Evolutionary conservation across 83 land plant genomes (phyloP).

Genomic region (Isoetes engelmannii): DNA sequence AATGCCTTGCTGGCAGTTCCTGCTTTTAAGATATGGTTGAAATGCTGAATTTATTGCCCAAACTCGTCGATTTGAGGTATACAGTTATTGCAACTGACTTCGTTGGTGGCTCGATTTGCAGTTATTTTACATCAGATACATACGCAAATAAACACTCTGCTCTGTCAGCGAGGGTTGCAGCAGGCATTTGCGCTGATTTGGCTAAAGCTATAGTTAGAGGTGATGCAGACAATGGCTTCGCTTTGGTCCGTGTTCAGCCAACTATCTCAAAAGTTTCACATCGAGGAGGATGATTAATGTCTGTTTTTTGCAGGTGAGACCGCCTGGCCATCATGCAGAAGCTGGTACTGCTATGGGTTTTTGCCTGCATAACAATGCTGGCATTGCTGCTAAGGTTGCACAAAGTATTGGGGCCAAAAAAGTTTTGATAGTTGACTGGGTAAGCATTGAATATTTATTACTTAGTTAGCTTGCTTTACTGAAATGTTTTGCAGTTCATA

Average conservation of each 20-base stretch:
- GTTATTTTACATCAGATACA: constrained; percentile 88
- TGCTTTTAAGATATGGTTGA: too few relatives aligned
- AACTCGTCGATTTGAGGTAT: too few relatives aligned
- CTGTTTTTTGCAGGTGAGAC: constrained; percentile 61
- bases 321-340: constrained; percentile 99
- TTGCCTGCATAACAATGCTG: constrained; percentile 96
- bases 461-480: too few relatives aligned
- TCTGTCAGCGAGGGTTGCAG: constrained; percentile 92
- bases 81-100: too few relatives aligned
- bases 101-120: constrained; percentile 10
- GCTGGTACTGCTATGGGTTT: constrained; percentile 72
- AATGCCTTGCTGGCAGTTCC: too few relatives aligned
- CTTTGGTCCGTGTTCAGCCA: constrained; percentile 43
- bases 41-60: too few relatives aligned
- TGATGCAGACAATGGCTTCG: constrained; percentile 78
- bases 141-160: constrained; percentile 92
- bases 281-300: neutral
- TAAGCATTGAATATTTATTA: constrained; percentile 22
- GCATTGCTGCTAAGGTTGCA: constrained; percentile 82
- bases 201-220: constrained; percentile 59
- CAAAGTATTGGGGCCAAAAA: constrained; percentile 81
- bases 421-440: constrained; percentile 97
- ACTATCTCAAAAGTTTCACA: neutral
- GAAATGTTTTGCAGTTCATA: neutral
- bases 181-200: constrained; percentile 91